Base-by-base conservation (phyloP, 441 rosid genomes). In the Macaranga tanarius region DNA sequence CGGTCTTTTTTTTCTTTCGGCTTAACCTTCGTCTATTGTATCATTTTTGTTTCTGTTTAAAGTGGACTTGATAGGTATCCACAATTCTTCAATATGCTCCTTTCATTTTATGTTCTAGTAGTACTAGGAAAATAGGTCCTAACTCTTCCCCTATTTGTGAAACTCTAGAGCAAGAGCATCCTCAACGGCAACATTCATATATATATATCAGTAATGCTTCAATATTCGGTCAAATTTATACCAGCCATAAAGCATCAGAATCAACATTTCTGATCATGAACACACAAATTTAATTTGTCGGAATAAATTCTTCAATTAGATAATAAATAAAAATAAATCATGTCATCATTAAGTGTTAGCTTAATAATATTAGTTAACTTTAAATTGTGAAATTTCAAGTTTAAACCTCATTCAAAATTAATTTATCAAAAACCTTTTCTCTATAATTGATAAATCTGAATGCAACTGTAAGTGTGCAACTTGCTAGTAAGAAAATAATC, bases 51-150 rank as follows among this genome's bases (percentile, higher is more conserved):
- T 48, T 8, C 12, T 19, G 2, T 56, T 51, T 0, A 15, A 23
- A 45, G 19, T 57, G 73, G 73, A 44, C 63, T 57, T 10, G 23
- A 44, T 17, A 10, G 16, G 20, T 34, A 47, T 71, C 40, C 67
- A n/a, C 74, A 71, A 31, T 17, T 19, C 1, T 34, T 71, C 59
- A 55, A 50, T 48, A 50, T 28, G 5, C 45, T 31, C 59, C 50
- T 48, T 71, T 4, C 9, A 7, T 31, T 61, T 7, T 0, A 12
- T 7, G 25, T 62, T 15, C 1, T 0, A 20, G 5, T 10, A 20
- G 5, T 10, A 19, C 5, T 17, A 4, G 40, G 3, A 8, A 5
- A 1, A 48, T 25, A 4, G 16, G 3, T 34, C 12, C 28, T 13
- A 26, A 12, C 1, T 13, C 52, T 48, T 11, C 19, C 52, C 5